A percentile compares a stretch with the other conserved stretches of the same genome.
These are phyloP conservation scores for Paramyrothecium sp. DNA, from an alignment of 2,329 filamentous ascomycete genomes.

Conservation along the genomic window DNA sequence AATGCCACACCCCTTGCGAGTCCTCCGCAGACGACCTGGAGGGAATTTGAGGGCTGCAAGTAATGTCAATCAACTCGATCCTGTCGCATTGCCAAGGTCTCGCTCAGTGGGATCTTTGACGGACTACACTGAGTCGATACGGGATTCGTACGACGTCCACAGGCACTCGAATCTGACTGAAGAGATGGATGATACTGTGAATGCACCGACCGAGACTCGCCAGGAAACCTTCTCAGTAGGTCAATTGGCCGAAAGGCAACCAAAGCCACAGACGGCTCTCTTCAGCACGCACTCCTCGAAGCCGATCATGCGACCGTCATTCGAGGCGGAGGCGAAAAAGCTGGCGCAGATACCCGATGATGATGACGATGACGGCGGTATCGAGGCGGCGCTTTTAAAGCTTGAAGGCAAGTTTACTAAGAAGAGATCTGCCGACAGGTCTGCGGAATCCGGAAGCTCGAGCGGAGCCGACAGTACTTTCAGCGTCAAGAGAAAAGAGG, in stretches of 20 bases:
- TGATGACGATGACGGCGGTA: constrained; percentile 75
- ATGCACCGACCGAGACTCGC: constrained; percentile 24
- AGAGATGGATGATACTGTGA: constrained; percentile 10
- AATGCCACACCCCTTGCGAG: constrained; percentile 53
- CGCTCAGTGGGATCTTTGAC: constrained; percentile 59
- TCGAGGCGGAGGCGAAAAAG: constrained; percentile 84
- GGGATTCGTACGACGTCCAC: constrained; percentile 54
- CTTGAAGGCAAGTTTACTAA: constrained; percentile 82
- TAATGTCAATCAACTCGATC: constrained; percentile 62
- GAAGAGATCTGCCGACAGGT: constrained; percentile 43
- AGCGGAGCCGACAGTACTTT: constrained; percentile 8
- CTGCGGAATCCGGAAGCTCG: constrained; percentile 15
- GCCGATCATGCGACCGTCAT: constrained; percentile 68
- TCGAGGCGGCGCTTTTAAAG: constrained; percentile 90
- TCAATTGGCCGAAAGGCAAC: constrained; percentile 50
- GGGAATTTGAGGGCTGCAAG: constrained; percentile 70
- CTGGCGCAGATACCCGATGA: constrained; percentile 89
- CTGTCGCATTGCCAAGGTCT: constrained; percentile 47
- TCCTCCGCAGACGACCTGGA: constrained; percentile 70
- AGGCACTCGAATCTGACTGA: constrained; percentile 13
- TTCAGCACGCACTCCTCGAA: constrained; percentile 63
- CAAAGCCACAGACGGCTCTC: constrained; percentile 48
- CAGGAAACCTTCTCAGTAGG: constrained; percentile 56
- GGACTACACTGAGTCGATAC: constrained; percentile 58
- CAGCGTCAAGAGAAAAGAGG: constrained; percentile 5